Percentiles rank a stretch among this genome's conserved stretches.
These are phyloP conservation scores for Metschnikowia bowlesiae DNA, from an alignment of 805 yeast genomes.

Conservation along the genomic window DNA sequence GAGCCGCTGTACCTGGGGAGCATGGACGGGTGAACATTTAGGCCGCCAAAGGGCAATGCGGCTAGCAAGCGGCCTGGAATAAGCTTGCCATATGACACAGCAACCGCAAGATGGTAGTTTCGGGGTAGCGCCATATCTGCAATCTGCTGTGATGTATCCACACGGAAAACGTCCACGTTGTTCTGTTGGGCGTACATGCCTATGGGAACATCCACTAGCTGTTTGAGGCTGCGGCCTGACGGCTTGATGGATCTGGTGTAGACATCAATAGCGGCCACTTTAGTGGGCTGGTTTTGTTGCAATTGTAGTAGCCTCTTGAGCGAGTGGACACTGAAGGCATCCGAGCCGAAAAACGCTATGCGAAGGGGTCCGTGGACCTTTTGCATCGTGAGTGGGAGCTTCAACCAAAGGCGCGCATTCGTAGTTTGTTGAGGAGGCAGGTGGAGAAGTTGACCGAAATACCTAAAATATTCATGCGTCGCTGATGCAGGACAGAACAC, in stretches of 20 bases:
- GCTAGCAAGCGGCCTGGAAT: constrained; percentile 62
- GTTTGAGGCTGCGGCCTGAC: constrained; percentile 54
- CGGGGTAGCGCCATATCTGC: constrained; percentile 10
- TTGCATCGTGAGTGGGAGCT: not conserved
- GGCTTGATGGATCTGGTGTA: constrained; percentile 61
- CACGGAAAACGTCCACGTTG: constrained; percentile 41
- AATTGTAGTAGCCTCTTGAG: constrained; percentile 36
- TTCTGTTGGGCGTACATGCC: constrained; percentile 34
- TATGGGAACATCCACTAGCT: constrained; percentile 50
- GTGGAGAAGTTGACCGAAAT: too few species aligned
- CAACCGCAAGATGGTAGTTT: constrained; percentile 65
- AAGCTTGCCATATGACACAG: constrained; percentile 84
- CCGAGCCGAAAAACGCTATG: constrained; percentile 77
- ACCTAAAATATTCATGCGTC: too few species aligned
- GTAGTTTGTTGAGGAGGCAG: not conserved
- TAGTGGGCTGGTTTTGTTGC: constrained; percentile 13
- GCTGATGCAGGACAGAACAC: too few species aligned
- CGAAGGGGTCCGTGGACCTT: constrained; percentile 1
- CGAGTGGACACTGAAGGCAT: constrained; percentile 58
- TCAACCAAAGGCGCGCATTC: not conserved
- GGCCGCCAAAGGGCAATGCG: constrained; percentile 54
- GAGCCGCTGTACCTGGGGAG: constrained; percentile 83
- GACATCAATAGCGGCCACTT: constrained; percentile 45
- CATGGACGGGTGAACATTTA: constrained; percentile 90
- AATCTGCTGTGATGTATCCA: constrained; percentile 38